These are phyloP conservation scores for Kodamaea alishanica DNA, from an alignment of 1,139 yeast species.

Conservation along the genomic window DNA sequence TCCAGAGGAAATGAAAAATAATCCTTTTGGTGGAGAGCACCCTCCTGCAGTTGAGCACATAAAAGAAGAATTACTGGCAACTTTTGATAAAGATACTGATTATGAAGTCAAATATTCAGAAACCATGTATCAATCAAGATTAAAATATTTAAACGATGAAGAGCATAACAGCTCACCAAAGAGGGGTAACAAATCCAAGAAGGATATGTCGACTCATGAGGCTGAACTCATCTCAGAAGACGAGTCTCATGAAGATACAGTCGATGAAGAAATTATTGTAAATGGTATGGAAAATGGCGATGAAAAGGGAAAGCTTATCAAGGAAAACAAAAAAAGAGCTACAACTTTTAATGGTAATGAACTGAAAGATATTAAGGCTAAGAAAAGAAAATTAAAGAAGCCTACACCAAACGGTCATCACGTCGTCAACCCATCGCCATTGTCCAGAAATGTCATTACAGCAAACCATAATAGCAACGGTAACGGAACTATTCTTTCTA, in stretches of 20 bases:
- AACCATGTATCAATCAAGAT: conserved; percentile 61
- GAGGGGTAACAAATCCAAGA: conserved; percentile 31
- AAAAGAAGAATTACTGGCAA: conserved; percentile 32
- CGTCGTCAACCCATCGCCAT: conserved; percentile 17
- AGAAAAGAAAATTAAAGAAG: conserved; percentile 8
- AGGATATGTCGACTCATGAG: conserved; percentile 19
- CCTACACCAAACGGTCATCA: conserved; percentile 2
- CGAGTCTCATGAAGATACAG: conserved; percentile 13
- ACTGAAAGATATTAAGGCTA: conserved; percentile 3
- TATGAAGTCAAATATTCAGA: conserved; percentile 71
- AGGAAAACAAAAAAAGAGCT: conserved; percentile 11
- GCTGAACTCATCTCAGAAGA: conserved; percentile 9
- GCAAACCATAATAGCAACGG: conserved; percentile 4
- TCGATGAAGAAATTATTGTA: conserved; percentile 9
- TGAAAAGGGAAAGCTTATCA: conserved; percentile 4
- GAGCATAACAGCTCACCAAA: conserved; percentile 35
- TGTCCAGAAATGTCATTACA: conserved; percentile 15
- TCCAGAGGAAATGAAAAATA: conserved; percentile 47
- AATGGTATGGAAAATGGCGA: conserved; percentile 5
- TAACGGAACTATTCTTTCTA: background rate
- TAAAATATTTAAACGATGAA: conserved; percentile 51
- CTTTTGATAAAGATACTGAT: conserved; percentile 66
- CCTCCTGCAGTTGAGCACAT: conserved; percentile 50
- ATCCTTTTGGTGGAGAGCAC: conserved; percentile 60
- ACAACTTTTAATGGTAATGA: conserved; percentile 9